Conservation (phyloP, 768 basidiomycete species). For the Mycena galericulata region DNA sequence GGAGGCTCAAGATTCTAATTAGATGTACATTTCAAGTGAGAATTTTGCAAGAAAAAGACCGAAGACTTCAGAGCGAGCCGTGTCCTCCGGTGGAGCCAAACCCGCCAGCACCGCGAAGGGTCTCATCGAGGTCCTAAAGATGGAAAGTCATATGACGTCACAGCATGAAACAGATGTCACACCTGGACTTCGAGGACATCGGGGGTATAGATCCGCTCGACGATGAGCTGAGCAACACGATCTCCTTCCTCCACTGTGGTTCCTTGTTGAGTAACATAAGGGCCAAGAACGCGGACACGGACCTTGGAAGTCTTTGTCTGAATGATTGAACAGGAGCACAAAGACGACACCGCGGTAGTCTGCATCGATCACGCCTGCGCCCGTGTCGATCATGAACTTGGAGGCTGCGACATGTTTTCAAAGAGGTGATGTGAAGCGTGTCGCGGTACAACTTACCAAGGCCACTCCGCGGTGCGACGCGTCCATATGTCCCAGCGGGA, state of each 20-base stretch:
- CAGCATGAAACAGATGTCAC: constrained; percentile 42
- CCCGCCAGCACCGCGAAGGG: constrained; percentile 84
- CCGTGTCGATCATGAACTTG: constrained; percentile 98
- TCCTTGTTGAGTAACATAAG: neutral
- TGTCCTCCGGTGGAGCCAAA: constrained; percentile 98
- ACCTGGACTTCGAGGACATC: constrained; percentile 89
- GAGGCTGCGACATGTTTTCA: constrained; percentile 67
- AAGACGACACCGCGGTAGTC: constrained; percentile 95
- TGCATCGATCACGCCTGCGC: constrained; percentile 96
- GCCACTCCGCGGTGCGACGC: constrained; percentile 95
- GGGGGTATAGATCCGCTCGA: constrained; percentile 91
- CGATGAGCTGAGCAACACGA: constrained; percentile 94
- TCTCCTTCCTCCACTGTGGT: constrained; percentile 89
- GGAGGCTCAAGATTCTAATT: neutral
- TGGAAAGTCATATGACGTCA: constrained; percentile 19
- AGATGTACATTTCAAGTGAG: constrained; percentile 5
- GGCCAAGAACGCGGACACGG: constrained; percentile 14
- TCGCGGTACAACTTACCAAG: constrained; percentile 70
- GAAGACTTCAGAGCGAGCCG: constrained; percentile 51
- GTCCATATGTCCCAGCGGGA: constrained; percentile 93
- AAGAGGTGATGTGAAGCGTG: neutral
- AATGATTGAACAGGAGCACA: constrained; percentile 93
- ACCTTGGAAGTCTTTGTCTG: constrained; percentile 92
- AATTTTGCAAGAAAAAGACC: constrained; percentile 24
- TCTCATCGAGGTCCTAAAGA: constrained; percentile 83